Percentiles rank a stretch among this genome's conserved stretches.
Conservation (phyloP, 2,329 filamentous ascomycete species). For the Pseudogymnoascus sp. region DNA sequence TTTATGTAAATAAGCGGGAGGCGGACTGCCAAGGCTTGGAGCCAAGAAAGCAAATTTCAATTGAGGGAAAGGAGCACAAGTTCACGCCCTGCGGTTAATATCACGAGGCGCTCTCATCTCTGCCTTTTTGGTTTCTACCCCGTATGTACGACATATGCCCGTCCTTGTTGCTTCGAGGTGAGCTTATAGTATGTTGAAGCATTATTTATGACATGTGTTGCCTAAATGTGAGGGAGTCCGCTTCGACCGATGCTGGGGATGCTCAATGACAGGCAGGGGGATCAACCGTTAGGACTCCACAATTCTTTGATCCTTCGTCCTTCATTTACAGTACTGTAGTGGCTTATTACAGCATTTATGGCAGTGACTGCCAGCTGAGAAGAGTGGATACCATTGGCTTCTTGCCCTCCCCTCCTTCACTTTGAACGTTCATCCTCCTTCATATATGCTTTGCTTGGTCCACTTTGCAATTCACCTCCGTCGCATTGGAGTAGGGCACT, state of each 20-base stretch:
- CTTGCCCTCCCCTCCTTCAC: neutral
- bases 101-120: neutral
- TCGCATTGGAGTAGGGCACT: neutral
- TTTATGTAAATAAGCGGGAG: neutral
- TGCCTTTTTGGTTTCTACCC: no score
- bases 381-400: neutral
- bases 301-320: neutral
- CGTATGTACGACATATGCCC: neutral
- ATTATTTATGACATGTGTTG: neutral
- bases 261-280: neutral
- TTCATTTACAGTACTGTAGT: neutral
- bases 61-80: neutral
- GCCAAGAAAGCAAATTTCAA: neutral
- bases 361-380: neutral
- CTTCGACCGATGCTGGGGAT: neutral
- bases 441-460: conserved; percentile 77
- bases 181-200: neutral
- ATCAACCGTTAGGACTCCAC: neutral
- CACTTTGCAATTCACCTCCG: conserved; percentile 51
- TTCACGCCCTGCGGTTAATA: neutral
- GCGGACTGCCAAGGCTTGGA: neutral
- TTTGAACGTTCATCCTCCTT: neutral
- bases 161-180: neutral
- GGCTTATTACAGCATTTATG: neutral
- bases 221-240: neutral